phyloP scores from a whole-genome alignment of 2,329 filamentous ascomycete genomes.

The Cyphellophora europaea region DNA sequence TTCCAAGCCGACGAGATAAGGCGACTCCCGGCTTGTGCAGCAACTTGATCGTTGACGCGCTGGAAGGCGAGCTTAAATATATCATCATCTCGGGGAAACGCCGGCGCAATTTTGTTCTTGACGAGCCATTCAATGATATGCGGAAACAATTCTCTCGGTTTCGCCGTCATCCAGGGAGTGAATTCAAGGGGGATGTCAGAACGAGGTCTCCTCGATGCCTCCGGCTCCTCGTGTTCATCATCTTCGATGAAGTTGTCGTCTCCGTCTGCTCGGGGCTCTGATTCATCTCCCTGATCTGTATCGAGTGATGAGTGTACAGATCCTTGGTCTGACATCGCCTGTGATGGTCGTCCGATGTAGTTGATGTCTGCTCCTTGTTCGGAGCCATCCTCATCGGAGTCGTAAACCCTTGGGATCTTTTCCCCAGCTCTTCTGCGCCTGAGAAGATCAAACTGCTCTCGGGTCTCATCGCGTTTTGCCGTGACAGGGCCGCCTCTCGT shows the following conservation, averaged over 20 bases:
- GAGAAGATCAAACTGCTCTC: constrained; percentile 33
- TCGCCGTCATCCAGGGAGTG: constrained; percentile 55
- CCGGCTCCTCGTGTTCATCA: constrained; percentile 35
- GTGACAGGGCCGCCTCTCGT: constrained; percentile 31
- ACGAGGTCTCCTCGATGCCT: constrained; percentile 44
- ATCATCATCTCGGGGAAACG: constrained; percentile 52
- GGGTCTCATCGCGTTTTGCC: constrained; percentile 28
- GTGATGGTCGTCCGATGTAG: constrained; percentile 9
- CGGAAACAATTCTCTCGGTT: constrained; percentile 62
- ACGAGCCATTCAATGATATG: constrained; percentile 73
- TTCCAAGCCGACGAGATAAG: constrained; percentile 65
- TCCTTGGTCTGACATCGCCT: constrained; percentile 1
- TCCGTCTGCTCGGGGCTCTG: constrained; percentile 37
- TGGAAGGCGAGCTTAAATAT: constrained; percentile 61
- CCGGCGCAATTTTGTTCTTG: constrained; percentile 66
- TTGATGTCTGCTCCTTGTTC: constrained; percentile 16
- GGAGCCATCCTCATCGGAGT: constrained; percentile 19
- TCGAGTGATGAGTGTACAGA: constrained; percentile 7
- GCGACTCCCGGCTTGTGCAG: constrained; percentile 59
- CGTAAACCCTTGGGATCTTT: constrained; percentile 22
- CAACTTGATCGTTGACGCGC: constrained; percentile 63
- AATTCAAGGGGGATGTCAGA: constrained; percentile 59
- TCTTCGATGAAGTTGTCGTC: constrained; percentile 60
- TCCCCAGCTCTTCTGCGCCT: constrained; percentile 33
- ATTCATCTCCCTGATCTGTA: constrained; percentile 11